Evolutionary conservation across 805 yeast species (phyloP), one percentile per base, ranked within the genome.

Genomic region (Soucietia sequanensis): DNA sequence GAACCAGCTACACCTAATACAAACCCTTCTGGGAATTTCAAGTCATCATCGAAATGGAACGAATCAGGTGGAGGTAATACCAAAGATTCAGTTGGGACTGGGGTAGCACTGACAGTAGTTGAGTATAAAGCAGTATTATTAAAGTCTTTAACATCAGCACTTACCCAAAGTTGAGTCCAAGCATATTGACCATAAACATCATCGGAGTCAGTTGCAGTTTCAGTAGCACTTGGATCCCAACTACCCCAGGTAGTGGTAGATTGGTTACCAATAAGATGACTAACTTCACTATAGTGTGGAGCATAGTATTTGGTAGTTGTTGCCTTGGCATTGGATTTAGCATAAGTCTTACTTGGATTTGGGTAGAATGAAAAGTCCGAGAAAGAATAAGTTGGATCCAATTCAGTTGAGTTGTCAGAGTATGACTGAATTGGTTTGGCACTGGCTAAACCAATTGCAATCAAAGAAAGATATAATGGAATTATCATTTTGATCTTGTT

Each of bases 1-100:
- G 64, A 53, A 9, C 61, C 54, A 11, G 62, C 62, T 38, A 57
- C 58, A 3, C 66, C 66, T 41, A 47, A 37, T 20, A 51, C 19
- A 19, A 53, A 52, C 11, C 28, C 46, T 14, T 25, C 15, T 9
- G 52, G 49, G 23, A 40, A 48, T 23, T 36, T 43, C 41, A 46
- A 37, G 14, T 34, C 28, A 23, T 35, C 33, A 16, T 34, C 43
- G 27, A 45, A 48, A 5, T 28, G 14, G 27, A 43, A 47, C 9
- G 39, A 31, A 24, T 48, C 54, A 3, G 36, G 35, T 9, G 54
- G 54, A n/a, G 54, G 52, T 20, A 40, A 30, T 4, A 42, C 31
- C 23, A 42, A 33, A 11, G 38, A 31, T 13, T 35, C 36, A 12
- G 41, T 31, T 20, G 52, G 54, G 21, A 48, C 31, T 6, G 50